Evolutionary conservation across 1,284 basidiomycete genomes (phyloP), one percentile per base, ranked within the genome.

Genomic region (Cutaneotrichosporon sp.): DNA sequence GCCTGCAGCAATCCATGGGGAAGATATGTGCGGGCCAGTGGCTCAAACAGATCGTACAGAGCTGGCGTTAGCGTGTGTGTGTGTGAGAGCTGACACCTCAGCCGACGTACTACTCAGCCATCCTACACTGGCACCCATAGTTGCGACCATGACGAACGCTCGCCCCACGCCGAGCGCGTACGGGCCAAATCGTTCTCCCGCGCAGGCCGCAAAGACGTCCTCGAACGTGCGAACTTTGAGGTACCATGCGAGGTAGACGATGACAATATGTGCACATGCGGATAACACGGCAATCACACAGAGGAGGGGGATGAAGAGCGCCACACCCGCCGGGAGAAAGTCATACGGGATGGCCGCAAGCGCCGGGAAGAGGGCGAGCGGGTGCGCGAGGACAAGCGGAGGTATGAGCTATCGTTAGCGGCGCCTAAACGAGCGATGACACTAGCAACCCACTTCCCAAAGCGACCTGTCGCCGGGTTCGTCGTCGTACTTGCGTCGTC

Each of bases 181-280:
- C 19, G 49, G 54, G 1, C 68, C 66, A 42, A 64, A 72, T 32
- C 59, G 60, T 26, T 62, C 69, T 29, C 62, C 66, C 10, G 63
- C 69, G 51, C 47, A 60, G 2, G 59, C 55, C 1, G 66, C 70
- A 29, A 70, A 71, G 9, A 74, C 71, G n/a, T 74, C 70, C 51
- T 76, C 73, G 51, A 75, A 74, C 9, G 62, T 64, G 10, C 58
- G 56, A 1, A 74, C 73, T 45, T 74, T 74, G 41, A 76, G 67
- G 57, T 76, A 76, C 73, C 72, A 72, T 2, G 71, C 61, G 2
- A 75, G 66, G 52, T 76, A 75, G 39, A 75, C 71, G 20, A 73
- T 71, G 34, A 76, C 74, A 20, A 76, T 71, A 42, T 74, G 72
- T 1, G 73, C 72, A 39, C 72, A 74, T 8, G 66, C 63, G 3